Evolutionary conservation across 805 yeast genomes (phyloP), one percentile per base, ranked within the genome.

Genomic region (Nakazawaea anatomiae): DNA sequence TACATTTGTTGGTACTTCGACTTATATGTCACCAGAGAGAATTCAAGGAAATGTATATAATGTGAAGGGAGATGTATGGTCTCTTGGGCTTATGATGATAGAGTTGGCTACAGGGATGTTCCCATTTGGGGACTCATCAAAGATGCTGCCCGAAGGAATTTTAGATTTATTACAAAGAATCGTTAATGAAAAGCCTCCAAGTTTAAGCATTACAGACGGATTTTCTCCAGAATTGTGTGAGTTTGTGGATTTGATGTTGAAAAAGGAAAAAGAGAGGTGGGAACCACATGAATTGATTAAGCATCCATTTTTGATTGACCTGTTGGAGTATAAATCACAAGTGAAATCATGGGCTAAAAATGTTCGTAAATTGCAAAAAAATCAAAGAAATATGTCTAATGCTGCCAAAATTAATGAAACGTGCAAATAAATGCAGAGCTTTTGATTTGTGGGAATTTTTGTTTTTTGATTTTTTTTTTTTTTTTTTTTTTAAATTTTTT

Each of bases 61-160:
- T 7, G 85, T 91, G n/a, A 90, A 91, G 58, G 92, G 96, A 39
- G 99, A 94, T 65, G 92, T 94, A 10, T 94, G 99, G 99, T 89
- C 97, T 0, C 70, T 91, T 57, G 99, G 99, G 1, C 72, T 94
- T 43, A 87, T 91, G 84, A 73, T 94, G 40, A 81, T 89, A 47
- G 98, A 94, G 65, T 72, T 94, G 48, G 92, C 96, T 1, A 80
- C 87, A 3, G 98, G 98, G 0, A 75, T 74, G 49, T 85, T 86
- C 58, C 94, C 97, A 2, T 83, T 91, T 73, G 77, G 79, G 27
- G 83, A 80, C 54, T 52, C 40, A 50, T 48, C 59, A 52, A 57
- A 49, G 44, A 58, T 47, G 60, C 70, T 76, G 7, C 95, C 96
- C 3, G 86, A 88, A 60, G 96, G 97, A 1, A 92, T 94, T 42